Evolutionary conservation across 257 asterid genomes (phyloP).

Genomic region (Solanum paucissectum): DNA sequence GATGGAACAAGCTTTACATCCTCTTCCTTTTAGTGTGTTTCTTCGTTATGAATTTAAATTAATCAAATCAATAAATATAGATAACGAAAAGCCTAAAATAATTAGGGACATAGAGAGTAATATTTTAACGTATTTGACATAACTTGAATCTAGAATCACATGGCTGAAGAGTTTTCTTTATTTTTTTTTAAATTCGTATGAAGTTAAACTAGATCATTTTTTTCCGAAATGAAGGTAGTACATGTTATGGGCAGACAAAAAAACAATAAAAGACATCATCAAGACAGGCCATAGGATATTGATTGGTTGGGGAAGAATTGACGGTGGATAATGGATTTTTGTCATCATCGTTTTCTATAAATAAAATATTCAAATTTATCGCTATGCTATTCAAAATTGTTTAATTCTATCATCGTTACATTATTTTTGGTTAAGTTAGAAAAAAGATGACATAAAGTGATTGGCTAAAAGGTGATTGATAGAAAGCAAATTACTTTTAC

Average conservation of each 20-base stretch:
- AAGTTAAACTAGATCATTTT: no score
- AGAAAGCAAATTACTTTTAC: not conserved
- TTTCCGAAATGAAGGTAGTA: no score
- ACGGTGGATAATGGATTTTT: not conserved
- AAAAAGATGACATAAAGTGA: not conserved
- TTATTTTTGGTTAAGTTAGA: not conserved
- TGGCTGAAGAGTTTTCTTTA: no score
- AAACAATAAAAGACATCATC: not conserved
- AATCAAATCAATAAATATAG: accelerated
- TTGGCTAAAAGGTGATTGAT: not conserved
- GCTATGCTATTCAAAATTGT: not conserved
- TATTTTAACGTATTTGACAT: no score
- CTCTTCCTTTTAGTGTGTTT: not conserved
- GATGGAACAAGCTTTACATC: not conserved
- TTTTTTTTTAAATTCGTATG: no score
- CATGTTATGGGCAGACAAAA: not conserved
- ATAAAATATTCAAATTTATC: not conserved
- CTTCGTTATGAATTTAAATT: not conserved
- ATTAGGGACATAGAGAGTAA: no score
- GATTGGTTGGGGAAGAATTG: not conserved
- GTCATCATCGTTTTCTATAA: not conserved
- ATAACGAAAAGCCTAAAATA: not conserved
- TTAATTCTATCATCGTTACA: not conserved
- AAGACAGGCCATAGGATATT: not conserved
- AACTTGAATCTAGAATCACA: no score